phyloP scores from a whole-genome alignment of 192 early-diverging fungal genomes.

The Backusella tarrabulga region DNA sequence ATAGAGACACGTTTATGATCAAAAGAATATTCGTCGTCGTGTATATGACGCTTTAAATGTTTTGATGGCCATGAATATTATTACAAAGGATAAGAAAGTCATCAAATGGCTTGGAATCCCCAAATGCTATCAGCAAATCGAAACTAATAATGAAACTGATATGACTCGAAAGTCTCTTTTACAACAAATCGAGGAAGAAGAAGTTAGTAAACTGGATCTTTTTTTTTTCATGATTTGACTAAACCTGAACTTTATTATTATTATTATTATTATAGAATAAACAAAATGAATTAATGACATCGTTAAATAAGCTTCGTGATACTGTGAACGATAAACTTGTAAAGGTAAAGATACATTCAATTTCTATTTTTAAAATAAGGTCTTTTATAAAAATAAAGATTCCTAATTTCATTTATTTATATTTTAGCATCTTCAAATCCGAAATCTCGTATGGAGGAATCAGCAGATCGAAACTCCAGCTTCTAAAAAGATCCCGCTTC shows the following conservation, averaged over 20 bases:
- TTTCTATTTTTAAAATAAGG: background rate
- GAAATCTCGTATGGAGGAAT: constrained; percentile 12
- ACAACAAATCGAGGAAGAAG: constrained; percentile 23
- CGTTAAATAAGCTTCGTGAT: background rate
- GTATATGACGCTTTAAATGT: constrained; percentile 76
- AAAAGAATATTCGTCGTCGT: constrained; percentile 66
- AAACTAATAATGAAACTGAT: background rate
- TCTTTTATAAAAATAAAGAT: background rate
- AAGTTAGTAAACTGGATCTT: background rate
- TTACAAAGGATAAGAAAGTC: constrained; percentile 61
- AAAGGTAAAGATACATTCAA: constrained; percentile 1
- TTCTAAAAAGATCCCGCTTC: background rate
- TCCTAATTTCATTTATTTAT: background rate
- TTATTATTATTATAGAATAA: background rate
- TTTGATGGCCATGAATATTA: constrained; percentile 62
- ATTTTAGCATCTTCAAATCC: constrained; percentile 12
- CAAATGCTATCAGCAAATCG: constrained; percentile 14
- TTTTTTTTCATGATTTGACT: background rate
- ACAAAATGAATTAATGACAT: constrained; percentile 3
- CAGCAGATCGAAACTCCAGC: background rate
- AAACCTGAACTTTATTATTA: background rate
- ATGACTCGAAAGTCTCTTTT: background rate
- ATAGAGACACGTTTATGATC: constrained; percentile 38
- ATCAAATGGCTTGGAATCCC: constrained; percentile 65
- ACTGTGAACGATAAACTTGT: background rate